Evolutionary conservation across 345 rosid genomes (phyloP).

Genomic region (Murraya koenigii): DNA sequence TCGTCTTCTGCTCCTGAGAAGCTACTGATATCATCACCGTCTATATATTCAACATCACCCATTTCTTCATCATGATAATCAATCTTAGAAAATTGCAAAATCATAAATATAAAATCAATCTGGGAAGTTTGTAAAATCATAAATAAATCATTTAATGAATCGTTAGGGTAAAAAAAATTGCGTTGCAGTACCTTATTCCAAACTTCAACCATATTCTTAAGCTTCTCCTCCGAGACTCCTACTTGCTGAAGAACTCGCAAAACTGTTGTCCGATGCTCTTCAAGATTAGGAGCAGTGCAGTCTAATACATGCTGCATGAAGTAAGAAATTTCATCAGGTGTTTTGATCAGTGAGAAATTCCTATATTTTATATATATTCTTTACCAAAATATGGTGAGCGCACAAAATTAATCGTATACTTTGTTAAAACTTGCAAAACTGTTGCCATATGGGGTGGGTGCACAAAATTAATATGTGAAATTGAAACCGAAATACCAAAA

Average conservation of each 20-base stretch:
- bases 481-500: no score
- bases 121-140: not conserved
- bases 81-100: conserved; percentile 41
- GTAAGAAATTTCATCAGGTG: conserved; percentile 4
- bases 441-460: no score
- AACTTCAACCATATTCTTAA: conserved; percentile 81
- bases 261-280: conserved; percentile 85
- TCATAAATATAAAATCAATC: not conserved
- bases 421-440: no score
- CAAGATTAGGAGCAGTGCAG: conserved; percentile 85
- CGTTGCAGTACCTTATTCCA: conserved; percentile 73
- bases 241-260: conserved; percentile 82
- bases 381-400: no score
- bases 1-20: conserved; percentile 30
- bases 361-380: not conserved
- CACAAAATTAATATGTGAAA: no score
- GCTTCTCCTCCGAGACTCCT: conserved; percentile 86
- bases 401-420: no score
- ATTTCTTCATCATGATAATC: conserved; percentile 59
- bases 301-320: conserved; percentile 77
- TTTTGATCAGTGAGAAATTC: not conserved
- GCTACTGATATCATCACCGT: conserved; percentile 28
- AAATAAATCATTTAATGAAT: no score
- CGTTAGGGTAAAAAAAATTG: no score
- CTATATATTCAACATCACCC: conserved; percentile 25